phyloP scores from a whole-genome alignment of 2,329 filamentous ascomycete genomes.

The Coniella vitis region DNA sequence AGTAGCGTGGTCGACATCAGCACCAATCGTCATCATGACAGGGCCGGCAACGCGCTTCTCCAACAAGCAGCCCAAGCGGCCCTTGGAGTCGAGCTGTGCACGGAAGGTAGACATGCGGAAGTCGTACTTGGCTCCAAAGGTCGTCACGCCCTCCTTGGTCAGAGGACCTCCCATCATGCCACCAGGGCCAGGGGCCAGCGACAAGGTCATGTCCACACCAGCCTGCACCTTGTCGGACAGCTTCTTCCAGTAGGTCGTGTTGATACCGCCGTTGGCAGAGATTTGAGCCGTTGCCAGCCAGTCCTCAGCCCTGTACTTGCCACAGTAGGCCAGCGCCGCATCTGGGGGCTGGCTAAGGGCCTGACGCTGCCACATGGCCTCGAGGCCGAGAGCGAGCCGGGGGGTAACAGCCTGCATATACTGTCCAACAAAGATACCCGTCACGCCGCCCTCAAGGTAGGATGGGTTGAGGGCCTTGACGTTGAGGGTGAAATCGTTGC shows the following conservation, averaged over 20 bases:
- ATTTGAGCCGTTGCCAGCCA: constrained; percentile 92
- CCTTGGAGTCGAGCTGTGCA: constrained; percentile 90
- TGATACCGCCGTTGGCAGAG: constrained; percentile 79
- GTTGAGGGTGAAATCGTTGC: constrained; percentile 86
- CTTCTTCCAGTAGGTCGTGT: constrained; percentile 88
- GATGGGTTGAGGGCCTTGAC: constrained; percentile 97
- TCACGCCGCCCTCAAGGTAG: constrained; percentile 81
- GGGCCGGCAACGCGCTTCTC: constrained; percentile 95
- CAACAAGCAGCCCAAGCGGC: constrained; percentile 84
- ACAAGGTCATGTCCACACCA: constrained; percentile 88
- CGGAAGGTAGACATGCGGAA: constrained; percentile 94
- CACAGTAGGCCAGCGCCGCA: constrained; percentile 81
- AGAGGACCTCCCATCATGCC: constrained; percentile 69
- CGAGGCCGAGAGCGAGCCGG: constrained; percentile 77
- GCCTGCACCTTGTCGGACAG: constrained; percentile 94
- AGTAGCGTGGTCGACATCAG: constrained; percentile 92
- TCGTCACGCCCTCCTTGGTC: constrained; percentile 82
- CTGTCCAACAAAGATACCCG: constrained; percentile 90
- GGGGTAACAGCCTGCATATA: constrained; percentile 93
- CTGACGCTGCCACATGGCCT: constrained; percentile 88
- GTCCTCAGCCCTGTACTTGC: constrained; percentile 82
- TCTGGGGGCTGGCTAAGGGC: constrained; percentile 83
- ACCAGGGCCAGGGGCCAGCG: constrained; percentile 60
- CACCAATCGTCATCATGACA: constrained; percentile 89
- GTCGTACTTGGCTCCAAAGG: constrained; percentile 94